Evolutionary conservation across 805 yeast species (phyloP).

Genomic region (Lachancea meyersii): DNA sequence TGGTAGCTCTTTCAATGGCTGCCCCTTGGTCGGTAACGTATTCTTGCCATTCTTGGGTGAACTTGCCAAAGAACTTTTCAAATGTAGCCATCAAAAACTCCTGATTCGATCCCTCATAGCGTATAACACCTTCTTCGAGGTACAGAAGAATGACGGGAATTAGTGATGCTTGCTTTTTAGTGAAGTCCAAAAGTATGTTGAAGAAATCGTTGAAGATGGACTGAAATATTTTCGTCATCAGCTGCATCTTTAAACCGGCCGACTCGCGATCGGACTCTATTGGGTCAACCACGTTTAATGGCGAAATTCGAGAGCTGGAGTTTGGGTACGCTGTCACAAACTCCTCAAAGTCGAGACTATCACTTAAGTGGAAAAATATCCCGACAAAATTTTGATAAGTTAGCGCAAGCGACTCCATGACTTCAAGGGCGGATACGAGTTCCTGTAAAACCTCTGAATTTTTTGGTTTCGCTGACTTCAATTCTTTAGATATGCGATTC

Average conservation of each 20-base stretch:
- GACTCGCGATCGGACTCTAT: slow-evolving; percentile 42
- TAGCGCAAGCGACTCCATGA: slow-evolving; percentile 26
- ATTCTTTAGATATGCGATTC: slow-evolving; percentile 12
- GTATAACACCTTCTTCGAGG: slow-evolving; percentile 35
- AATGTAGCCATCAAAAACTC: slow-evolving; percentile 54
- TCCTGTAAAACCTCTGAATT: background rate
- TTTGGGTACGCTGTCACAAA: slow-evolving; percentile 33
- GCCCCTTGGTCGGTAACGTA: slow-evolving; percentile 50
- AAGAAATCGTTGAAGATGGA: slow-evolving; percentile 25
- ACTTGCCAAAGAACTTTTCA: slow-evolving; percentile 45
- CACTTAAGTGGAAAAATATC: slow-evolving; percentile 42
- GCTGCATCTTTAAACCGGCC: slow-evolving; percentile 41
- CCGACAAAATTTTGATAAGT: slow-evolving; percentile 46
- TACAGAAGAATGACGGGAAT: slow-evolving; percentile 39
- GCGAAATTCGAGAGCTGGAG: slow-evolving; percentile 16
- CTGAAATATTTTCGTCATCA: slow-evolving; percentile 44
- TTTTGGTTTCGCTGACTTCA: slow-evolving; percentile 6
- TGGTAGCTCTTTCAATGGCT: slow-evolving; percentile 34
- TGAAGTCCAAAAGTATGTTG: slow-evolving; percentile 31
- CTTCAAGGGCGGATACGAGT: slow-evolving; percentile 2
- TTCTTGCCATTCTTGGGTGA: slow-evolving; percentile 51
- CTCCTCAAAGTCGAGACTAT: slow-evolving; percentile 38
- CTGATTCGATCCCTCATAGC: slow-evolving; percentile 47
- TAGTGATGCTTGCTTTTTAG: slow-evolving; percentile 36
- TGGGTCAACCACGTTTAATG: slow-evolving; percentile 33